Evolutionary conservation across 768 basidiomycete genomes (phyloP).

Genomic region (Pisolithus microcarpus): DNA sequence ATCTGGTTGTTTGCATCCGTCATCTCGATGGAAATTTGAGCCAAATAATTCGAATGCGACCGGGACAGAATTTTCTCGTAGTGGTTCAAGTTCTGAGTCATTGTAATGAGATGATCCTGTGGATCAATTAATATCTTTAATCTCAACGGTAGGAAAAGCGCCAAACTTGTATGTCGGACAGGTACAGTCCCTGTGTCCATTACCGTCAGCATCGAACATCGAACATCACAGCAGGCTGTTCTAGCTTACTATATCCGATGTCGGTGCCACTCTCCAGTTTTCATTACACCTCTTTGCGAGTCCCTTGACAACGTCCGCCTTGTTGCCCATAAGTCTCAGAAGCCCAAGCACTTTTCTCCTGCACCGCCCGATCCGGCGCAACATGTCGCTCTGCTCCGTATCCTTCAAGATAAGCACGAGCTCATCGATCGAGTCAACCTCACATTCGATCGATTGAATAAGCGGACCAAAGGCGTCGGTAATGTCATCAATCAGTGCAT

Average conservation of each 20-base stretch:
- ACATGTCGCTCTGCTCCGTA: constrained; percentile 84
- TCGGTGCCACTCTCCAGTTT: constrained; percentile 97
- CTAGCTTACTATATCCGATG: constrained; percentile 80
- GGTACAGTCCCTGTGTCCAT: constrained; percentile 69
- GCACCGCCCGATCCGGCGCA: constrained; percentile 93
- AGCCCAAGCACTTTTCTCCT: constrained; percentile 99
- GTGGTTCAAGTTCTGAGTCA: constrained; percentile 99
- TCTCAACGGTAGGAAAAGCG: not conserved
- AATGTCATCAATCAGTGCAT: constrained; percentile 98
- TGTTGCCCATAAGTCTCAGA: constrained; percentile 94
- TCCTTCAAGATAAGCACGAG: constrained; percentile 88
- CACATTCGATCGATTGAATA: constrained; percentile 98
- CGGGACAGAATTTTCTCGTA: constrained; percentile 99
- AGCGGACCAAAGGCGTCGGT: constrained; percentile 98
- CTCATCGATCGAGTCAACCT: constrained; percentile 98
- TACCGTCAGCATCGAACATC: constrained; percentile 2
- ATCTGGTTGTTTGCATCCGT: constrained; percentile 99
- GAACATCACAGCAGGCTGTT: not conserved
- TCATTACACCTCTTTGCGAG: constrained; percentile 97
- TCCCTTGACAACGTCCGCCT: constrained; percentile 99
- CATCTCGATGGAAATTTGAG: constrained; percentile 99
- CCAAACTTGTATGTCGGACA: constrained; percentile 86
- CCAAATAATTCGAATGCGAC: constrained; percentile 98
- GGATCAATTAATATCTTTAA: not conserved
- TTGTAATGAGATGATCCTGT: constrained; percentile 94